Percentiles rank a stretch among this genome's conserved stretches.
Conservation (phyloP, 495 filamentous ascomycete species). For the Neurospora tetraspora region DNA sequence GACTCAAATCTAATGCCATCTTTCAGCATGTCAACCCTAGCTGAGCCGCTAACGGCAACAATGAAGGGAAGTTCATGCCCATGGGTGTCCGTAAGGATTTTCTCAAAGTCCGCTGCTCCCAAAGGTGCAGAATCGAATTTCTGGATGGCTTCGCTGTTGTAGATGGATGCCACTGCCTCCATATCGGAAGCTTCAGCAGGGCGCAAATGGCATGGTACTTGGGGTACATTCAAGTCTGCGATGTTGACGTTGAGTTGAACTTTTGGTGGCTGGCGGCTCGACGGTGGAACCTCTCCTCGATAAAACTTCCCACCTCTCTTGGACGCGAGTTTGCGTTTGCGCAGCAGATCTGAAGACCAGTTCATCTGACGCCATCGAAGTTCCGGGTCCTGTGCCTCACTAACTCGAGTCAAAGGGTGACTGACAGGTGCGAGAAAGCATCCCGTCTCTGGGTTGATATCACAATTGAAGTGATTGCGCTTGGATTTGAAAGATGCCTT, state of each 20-base stretch:
- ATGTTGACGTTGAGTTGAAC: neutral
- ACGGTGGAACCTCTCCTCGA: neutral
- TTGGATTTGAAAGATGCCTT: slow-evolving; percentile 4
- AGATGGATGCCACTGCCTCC: slow-evolving; percentile 18
- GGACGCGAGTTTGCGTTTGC: neutral
- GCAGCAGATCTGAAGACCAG: slow-evolving; percentile 7
- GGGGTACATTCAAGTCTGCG: slow-evolving; percentile 9
- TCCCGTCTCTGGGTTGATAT: slow-evolving; percentile 24
- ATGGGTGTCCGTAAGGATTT: slow-evolving; percentile 12
- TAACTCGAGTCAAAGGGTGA: slow-evolving; percentile 12
- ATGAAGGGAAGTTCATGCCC: slow-evolving; percentile 28
- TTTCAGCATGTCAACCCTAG: neutral
- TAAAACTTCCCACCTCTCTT: neutral
- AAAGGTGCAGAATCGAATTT: slow-evolving; percentile 21
- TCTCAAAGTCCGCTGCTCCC: slow-evolving; percentile 6
- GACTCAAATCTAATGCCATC: neutral
- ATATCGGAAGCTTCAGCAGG: slow-evolving; percentile 24
- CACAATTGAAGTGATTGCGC: slow-evolving; percentile 15
- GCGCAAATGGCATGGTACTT: slow-evolving; percentile 22
- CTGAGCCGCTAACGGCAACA: slow-evolving; percentile 25
- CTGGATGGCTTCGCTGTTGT: slow-evolving; percentile 30
- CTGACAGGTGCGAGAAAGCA: slow-evolving; percentile 15
- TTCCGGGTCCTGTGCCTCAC: neutral
- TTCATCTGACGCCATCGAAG: slow-evolving; percentile 11
- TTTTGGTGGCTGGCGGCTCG: neutral